Conservation (phyloP, 257 asterid species). For the Ophiorrhiza pumila region DNA sequence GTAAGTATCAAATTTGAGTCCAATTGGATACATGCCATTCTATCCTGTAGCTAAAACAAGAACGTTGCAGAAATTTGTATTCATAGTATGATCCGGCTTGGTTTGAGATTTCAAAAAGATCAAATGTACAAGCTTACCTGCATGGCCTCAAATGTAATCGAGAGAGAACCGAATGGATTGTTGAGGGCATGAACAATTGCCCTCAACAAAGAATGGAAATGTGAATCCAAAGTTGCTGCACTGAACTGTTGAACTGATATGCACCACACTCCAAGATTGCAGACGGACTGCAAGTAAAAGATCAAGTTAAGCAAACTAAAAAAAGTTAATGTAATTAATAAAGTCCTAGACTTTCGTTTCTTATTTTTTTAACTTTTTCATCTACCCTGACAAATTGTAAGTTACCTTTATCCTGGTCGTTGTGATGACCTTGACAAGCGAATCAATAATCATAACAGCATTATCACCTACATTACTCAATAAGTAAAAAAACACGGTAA, state of each 20-base stretch:
- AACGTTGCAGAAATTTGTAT: background rate
- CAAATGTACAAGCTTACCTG: constrained; percentile 41
- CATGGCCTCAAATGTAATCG: constrained; percentile 79
- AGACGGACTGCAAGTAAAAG: constrained; percentile 54
- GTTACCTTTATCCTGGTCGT: constrained; percentile 63
- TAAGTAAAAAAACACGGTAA: constrained; percentile 12
- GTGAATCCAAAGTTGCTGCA: constrained; percentile 39
- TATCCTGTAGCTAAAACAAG: background rate
- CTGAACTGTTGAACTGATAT: constrained; percentile 68
- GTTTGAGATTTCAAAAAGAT: background rate
- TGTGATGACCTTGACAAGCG: constrained; percentile 51
- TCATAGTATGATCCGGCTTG: background rate
- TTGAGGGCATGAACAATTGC: constrained; percentile 65
- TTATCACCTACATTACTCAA: constrained; percentile 47
- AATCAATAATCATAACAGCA: constrained; percentile 46
- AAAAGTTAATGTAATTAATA: background rate
- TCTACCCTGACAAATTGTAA: background rate
- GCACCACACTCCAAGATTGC: constrained; percentile 82
- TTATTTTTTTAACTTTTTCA: background rate
- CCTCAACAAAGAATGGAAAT: constrained; percentile 49
- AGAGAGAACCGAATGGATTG: constrained; percentile 78
- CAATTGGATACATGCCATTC: background rate
- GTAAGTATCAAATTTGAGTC: background rate
- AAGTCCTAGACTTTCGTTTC: background rate
- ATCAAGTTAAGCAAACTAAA: constrained; percentile 21